Base-by-base conservation (phyloP, 2,329 filamentous ascomycete genomes). In the Alternaria conjuncta region DNA sequence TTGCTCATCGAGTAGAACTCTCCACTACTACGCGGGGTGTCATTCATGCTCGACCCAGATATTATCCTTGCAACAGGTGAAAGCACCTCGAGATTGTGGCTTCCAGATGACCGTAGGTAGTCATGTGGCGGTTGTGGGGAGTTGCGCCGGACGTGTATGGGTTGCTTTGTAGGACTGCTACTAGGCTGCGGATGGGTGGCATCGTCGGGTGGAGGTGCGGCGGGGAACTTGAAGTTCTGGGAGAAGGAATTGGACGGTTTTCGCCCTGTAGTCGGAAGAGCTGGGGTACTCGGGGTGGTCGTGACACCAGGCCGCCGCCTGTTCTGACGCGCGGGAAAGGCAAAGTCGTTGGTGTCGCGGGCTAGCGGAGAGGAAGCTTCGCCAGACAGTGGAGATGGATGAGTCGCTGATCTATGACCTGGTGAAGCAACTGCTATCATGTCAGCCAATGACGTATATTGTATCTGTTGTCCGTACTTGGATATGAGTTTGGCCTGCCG, bases 1-100 rank as follows among this genome's bases (percentile, higher is more conserved):
- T 98, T 97, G 82, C 95, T 97, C 78, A 95, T 83, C 1, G 94
- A 94, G 79, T 97, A 98, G 73, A 98, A 96, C 75, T 99, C 96
- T 57, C 92, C 92, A 77, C 96, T 99, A 68, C 93, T 97, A 71
- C 96, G 86, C 23, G 93, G 94, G 26, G 95, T 98, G 5, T 90
- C 57, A 64, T 88, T 87, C 68, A 92, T 84, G 71, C 92, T 96
- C 15, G 91, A 90, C 30, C 91, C 90, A 4, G 94, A 93, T 57
- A 97, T 84, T 55, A 97, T 89, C 55, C 90, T 85, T 6, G 90
- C 87, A 18, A 88, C 85, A 1, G 90, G 88, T 23, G 86, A 84
- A 13, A 85, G 82, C 71, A 84, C 87, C 72, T 89, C 92, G 41
- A 85, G 50, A 43, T 70, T 71, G 20, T 72, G 56, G 74, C 88